phyloP scores from a whole-genome alignment of 768 basidiomycete species.

The Suillus discolor region DNA sequence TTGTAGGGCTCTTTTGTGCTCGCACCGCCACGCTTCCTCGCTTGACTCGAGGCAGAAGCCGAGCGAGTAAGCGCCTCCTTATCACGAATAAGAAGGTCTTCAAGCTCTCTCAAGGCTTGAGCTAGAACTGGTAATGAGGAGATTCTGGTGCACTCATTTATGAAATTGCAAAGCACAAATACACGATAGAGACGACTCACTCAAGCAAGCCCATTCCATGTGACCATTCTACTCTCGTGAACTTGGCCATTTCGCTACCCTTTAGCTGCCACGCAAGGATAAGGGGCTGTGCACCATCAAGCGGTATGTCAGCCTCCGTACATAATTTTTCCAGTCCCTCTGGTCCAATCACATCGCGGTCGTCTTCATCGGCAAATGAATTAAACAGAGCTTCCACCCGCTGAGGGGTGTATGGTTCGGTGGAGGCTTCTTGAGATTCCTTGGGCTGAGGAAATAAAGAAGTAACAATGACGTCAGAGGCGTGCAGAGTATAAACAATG shows the following conservation, averaged over 20 bases:
- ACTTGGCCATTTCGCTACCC: constrained; percentile 72
- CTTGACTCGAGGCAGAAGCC: constrained; percentile 21
- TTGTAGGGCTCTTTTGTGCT: constrained; percentile 52
- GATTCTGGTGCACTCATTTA: constrained; percentile 33
- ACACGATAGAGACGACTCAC: constrained; percentile 35
- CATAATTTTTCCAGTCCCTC: constrained; percentile 76
- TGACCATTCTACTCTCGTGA: constrained; percentile 72
- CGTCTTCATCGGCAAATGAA: constrained; percentile 59
- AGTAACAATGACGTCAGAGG: constrained; percentile 14
- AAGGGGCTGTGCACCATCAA: constrained; percentile 74
- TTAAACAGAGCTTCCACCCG: constrained; percentile 60
- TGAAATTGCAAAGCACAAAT: neutral
- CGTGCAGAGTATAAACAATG: constrained; percentile 21
- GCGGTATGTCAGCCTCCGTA: constrained; percentile 64
- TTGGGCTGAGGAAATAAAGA: neutral
- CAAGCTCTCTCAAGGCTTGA: constrained; percentile 58
- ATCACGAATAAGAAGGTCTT: constrained; percentile 57
- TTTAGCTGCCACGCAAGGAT: constrained; percentile 77
- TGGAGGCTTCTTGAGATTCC: constrained; percentile 12
- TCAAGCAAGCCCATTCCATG: constrained; percentile 49
- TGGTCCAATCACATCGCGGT: constrained; percentile 57
- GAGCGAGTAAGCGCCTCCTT: constrained; percentile 39
- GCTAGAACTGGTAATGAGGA: constrained; percentile 52
- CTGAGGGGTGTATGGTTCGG: constrained; percentile 48
- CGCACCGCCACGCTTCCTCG: constrained; percentile 35